These are phyloP conservation scores for Pisolithus orientalis DNA, from an alignment of 768 basidiomycete genomes.

Conservation along the genomic window DNA sequence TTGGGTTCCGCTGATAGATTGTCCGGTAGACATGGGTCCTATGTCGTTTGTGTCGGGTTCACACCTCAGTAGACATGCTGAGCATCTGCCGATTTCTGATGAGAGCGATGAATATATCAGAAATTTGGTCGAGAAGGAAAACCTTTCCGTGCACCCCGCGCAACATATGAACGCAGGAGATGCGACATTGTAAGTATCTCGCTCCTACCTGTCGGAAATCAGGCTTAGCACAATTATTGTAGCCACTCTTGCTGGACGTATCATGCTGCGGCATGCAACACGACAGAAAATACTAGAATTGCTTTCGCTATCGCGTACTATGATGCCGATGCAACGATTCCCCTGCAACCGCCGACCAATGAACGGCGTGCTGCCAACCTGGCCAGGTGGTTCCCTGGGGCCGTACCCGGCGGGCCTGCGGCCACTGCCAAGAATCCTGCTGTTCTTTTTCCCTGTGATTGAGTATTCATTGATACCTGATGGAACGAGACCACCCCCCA, in stretches of 20 bases:
- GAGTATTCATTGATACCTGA: too few relatives aligned
- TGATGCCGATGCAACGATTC: conserved; percentile 1
- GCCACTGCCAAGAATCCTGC: conserved; percentile 1
- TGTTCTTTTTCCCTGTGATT: background rate
- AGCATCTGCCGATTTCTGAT: background rate
- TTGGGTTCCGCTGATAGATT: too few relatives aligned
- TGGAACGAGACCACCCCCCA: too few relatives aligned
- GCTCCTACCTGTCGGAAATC: too few relatives aligned
- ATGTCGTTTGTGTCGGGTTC: too few relatives aligned
- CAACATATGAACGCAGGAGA: background rate
- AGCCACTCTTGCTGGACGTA: background rate
- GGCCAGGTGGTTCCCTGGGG: conserved; percentile 1
- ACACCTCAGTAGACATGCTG: too few relatives aligned
- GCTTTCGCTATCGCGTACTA: background rate
- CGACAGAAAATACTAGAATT: too few relatives aligned
- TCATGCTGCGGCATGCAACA: too few relatives aligned
- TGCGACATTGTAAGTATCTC: background rate
- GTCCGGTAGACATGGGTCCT: too few relatives aligned
- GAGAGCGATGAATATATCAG: background rate
- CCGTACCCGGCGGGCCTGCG: background rate
- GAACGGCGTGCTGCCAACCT: conserved; percentile 1
- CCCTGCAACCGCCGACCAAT: background rate
- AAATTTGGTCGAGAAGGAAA: conserved; percentile 1
- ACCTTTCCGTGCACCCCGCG: background rate
- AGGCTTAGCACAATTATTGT: background rate